Conservation (phyloP, 1,284 basidiomycete genomes). For the Phenoliferia sp. region DNA sequence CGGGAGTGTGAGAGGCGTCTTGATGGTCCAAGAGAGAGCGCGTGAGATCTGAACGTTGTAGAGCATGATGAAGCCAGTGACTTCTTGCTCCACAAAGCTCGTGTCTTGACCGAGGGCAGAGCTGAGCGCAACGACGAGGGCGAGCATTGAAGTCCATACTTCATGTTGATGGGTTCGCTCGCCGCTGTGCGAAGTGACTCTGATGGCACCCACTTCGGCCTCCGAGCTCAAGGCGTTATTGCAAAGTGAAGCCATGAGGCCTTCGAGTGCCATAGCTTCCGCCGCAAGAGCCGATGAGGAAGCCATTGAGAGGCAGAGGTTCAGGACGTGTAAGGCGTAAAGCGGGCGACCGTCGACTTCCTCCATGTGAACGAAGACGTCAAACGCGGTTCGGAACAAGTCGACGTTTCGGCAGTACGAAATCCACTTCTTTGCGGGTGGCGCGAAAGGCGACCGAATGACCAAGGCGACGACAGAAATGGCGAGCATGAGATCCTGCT, state of each 20-base stretch:
- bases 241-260: constrained; percentile 72
- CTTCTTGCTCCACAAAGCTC: constrained; percentile 80
- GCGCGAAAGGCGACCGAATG: constrained; percentile 54
- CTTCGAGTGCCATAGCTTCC: constrained; percentile 78
- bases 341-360: constrained; percentile 45
- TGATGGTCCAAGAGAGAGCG: constrained; percentile 72
- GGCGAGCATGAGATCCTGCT: constrained; percentile 72
- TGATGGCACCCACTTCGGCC: constrained; percentile 67
- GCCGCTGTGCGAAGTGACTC: constrained; percentile 61
- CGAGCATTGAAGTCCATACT: constrained; percentile 78
- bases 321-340: constrained; percentile 67
- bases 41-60: constrained; percentile 73
- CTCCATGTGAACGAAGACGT: constrained; percentile 48
- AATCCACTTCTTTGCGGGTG: constrained; percentile 72
- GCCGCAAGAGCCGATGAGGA: constrained; percentile 63
- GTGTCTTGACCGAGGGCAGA: constrained; percentile 54
- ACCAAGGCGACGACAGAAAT: constrained; percentile 77
- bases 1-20: constrained; percentile 64
- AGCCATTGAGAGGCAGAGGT: constrained; percentile 82
- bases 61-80: constrained; percentile 76
- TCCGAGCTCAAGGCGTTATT: constrained; percentile 72
- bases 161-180: constrained; percentile 71
- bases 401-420: constrained; percentile 74
- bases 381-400: constrained; percentile 68
- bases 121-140: constrained; percentile 70